Evolutionary conservation across 2,329 filamentous ascomycete species (phyloP), one percentile per base, ranked within the genome.

Genomic region (Ophiocordyceps unilateralis): DNA sequence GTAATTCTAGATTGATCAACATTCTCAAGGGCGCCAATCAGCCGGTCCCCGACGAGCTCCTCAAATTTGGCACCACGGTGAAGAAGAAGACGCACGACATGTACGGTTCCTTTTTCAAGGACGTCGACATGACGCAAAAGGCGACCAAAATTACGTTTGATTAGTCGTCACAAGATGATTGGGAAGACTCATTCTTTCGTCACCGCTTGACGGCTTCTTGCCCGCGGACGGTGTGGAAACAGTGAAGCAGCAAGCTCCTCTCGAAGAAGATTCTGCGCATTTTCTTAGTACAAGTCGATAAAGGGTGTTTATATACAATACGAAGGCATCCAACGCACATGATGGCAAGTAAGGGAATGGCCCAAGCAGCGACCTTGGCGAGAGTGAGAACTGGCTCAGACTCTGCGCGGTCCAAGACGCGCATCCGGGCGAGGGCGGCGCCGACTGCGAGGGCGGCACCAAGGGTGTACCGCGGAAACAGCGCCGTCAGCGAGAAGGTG

Each of bases 11-110:
- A 10, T 68, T 98, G 53, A 83, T 96, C 67, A 96, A 96, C 59
- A 87, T 98, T 44, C 75, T 98, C 48, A 93, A 83, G 64, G 84
- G 79, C n/a, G 88, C 91, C 21, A 85, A 86, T 50, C 91, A 98
- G 63, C 72, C 78, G 12, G 85, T 98, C 1, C 91, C 91, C 2
- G 86, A 94, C 38, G 83, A 85, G 22, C 68, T 98, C 32, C 70
- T 96, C 60, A 95, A 93, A 65, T 98, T 95, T 53, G 91, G 91
- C 54, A 93, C 87, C 20, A 96, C 89, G 1, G 91, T 98, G 42
- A 98, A 96, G 77, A 95, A 93, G 77, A 96, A 96, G 86, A 76
- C 79, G 41, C 91, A 98, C 65, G 83, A 87, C 55, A 83, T 84
- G 40, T 98, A 96, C 58, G 91, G 91, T 45, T 86, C 87, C 26